Evolutionary conservation across 176 grass and related monocot species (phyloP).

Genomic region (Puya raimondii): DNA sequence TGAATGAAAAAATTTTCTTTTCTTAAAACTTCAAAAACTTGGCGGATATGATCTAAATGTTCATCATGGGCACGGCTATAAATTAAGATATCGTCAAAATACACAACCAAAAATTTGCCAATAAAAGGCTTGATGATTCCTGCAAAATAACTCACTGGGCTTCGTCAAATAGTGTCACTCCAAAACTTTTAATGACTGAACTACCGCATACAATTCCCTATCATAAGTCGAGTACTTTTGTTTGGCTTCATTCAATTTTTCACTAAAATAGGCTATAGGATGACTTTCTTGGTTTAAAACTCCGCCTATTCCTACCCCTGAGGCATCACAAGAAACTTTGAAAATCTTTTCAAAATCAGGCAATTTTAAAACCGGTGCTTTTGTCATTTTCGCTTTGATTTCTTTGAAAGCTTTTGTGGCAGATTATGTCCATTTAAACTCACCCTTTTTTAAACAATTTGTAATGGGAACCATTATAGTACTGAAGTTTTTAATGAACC

Average conservation of each 20-base stretch:
- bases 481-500: neutral
- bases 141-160: no score
- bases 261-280: neutral
- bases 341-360: neutral
- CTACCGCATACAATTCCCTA: neutral
- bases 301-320: neutral
- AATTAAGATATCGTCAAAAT: no score
- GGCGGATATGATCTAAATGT: no score
- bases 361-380: neutral
- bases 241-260: neutral
- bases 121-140: no score
- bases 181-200: neutral
- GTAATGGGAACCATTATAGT: neutral
- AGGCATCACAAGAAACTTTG: slow-evolving; percentile 3
- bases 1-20: neutral
- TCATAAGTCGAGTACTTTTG: neutral
- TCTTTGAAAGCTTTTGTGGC: neutral
- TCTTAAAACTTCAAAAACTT: no score
- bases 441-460: neutral
- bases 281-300: neutral
- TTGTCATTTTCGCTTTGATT: neutral
- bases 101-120: no score
- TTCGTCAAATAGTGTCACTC: slow-evolving; percentile 1
- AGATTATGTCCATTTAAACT: neutral
- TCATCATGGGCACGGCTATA: no score